phyloP scores from a whole-genome alignment of 1,284 basidiomycete species.

The Caloboletus firmus region DNA sequence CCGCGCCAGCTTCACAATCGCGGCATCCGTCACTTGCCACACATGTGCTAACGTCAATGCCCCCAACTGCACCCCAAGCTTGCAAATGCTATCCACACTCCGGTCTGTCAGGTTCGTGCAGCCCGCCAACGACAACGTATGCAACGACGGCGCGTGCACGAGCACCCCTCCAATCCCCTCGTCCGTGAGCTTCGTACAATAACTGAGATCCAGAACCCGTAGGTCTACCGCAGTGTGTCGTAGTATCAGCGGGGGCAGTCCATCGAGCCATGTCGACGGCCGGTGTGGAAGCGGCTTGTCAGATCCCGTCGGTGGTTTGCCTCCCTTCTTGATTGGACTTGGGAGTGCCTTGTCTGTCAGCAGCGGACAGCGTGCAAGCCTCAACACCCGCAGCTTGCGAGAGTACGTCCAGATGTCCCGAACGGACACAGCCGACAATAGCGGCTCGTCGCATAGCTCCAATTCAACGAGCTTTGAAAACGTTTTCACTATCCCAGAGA shows the following conservation, averaged over 20 bases:
- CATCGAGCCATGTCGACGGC: conserved; percentile 57
- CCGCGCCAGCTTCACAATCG: conserved; percentile 70
- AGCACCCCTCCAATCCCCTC: conserved; percentile 78
- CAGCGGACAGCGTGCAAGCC: conserved; percentile 67
- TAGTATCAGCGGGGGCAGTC: conserved; percentile 58
- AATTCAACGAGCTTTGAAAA: conserved; percentile 82
- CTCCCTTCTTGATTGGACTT: conserved; percentile 40
- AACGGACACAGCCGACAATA: conserved; percentile 69
- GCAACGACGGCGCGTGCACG: conserved; percentile 75
- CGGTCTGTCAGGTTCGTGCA: conserved; percentile 81
- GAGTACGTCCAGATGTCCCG: conserved; percentile 84
- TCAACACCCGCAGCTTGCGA: conserved; percentile 73
- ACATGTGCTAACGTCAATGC: conserved; percentile 83
- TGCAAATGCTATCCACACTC: conserved; percentile 66
- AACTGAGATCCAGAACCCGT: conserved; percentile 75
- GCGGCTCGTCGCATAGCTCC: conserved; percentile 75
- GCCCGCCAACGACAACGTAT: conserved; percentile 79
- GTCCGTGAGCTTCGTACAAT: conserved; percentile 74
- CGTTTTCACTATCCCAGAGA: conserved; percentile 71
- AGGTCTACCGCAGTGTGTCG: conserved; percentile 68
- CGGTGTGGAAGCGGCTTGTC: conserved; percentile 52
- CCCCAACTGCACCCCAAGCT: conserved; percentile 77
- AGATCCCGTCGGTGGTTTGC: conserved; percentile 20
- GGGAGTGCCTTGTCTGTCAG: conserved; percentile 84
- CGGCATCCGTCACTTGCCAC: conserved; percentile 76